phyloP scores from a whole-genome alignment of 1,284 basidiomycete species.

The Ustilago cynodontis region DNA sequence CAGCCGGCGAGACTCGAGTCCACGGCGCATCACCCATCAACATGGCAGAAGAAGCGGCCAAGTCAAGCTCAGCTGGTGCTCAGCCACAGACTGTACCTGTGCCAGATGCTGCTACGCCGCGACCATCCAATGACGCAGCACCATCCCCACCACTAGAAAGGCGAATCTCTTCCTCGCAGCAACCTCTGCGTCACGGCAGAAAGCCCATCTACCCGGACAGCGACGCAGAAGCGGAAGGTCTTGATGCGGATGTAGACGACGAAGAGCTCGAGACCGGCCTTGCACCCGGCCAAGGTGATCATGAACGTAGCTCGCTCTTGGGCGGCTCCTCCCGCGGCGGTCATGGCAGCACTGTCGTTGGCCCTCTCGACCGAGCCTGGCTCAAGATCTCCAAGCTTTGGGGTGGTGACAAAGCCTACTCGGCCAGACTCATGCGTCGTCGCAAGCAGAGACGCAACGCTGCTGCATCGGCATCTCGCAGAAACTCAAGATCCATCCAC shows the following conservation, averaged over 20 bases:
- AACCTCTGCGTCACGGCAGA: conserved; percentile 48
- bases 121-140: conserved; percentile 21
- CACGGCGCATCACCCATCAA: not conserved
- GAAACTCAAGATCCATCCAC: conserved; percentile 42
- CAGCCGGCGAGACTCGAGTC: not conserved
- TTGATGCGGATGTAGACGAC: conserved; percentile 53
- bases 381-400: conserved; percentile 42
- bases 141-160: conserved; percentile 34
- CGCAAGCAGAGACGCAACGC: conserved; percentile 38
- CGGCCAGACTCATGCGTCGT: conserved; percentile 31
- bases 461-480: conserved; percentile 22
- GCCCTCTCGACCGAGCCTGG: conserved; percentile 43
- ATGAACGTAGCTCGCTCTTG: conserved; percentile 47
- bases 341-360: conserved; percentile 10
- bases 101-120: conserved; percentile 1
- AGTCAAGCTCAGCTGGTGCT: conserved; percentile 2
- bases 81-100: conserved; percentile 4
- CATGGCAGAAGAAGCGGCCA: conserved; percentile 19
- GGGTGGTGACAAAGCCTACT: conserved; percentile 49
- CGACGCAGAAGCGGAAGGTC: conserved; percentile 53
- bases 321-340: conserved; percentile 19
- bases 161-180: conserved; percentile 41
- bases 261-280: conserved; percentile 52
- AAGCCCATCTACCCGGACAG: conserved; percentile 57
- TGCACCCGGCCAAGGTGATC: conserved; percentile 29